These are phyloP conservation scores for Rhododendron williamsianum DNA, from an alignment of 148 eudicot species.

Conservation along the genomic window DNA sequence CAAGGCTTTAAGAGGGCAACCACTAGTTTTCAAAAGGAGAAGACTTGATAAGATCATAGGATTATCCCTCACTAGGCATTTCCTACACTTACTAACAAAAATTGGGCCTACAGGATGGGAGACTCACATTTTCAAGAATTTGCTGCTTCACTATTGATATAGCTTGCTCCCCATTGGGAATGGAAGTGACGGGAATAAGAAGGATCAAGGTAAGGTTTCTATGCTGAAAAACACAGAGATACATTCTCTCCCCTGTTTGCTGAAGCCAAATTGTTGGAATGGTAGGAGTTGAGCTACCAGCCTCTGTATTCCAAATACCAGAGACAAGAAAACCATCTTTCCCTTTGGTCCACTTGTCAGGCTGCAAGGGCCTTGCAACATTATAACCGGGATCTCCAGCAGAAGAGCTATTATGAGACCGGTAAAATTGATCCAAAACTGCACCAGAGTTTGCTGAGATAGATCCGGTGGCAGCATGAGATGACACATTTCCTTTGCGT, in stretches of 20 bases:
- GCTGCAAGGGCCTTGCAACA: constrained; percentile 64
- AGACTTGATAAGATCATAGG: background rate
- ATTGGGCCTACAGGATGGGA: background rate
- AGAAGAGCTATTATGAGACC: constrained; percentile 48
- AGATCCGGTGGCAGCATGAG: constrained; percentile 39
- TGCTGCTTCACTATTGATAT: constrained; percentile 69
- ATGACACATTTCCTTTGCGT: constrained; percentile 59
- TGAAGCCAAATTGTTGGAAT: constrained; percentile 69
- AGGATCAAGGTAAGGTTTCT: constrained; percentile 67
- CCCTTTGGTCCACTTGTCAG: constrained; percentile 78
- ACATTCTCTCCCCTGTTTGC: constrained; percentile 70
- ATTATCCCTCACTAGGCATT: background rate
- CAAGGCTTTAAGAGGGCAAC: background rate
- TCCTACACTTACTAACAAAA: background rate
- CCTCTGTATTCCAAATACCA: constrained; percentile 53
- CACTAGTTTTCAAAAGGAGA: background rate
- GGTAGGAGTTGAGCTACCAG: constrained; percentile 27
- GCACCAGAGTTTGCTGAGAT: constrained; percentile 32
- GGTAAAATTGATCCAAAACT: constrained; percentile 38
- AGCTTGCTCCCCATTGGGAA: constrained; percentile 58
- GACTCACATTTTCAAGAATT: constrained; percentile 76
- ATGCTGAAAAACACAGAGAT: constrained; percentile 77
- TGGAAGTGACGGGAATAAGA: constrained; percentile 65
- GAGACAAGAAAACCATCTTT: constrained; percentile 85
- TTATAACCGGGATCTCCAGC: constrained; percentile 40